Evolutionary conservation across 2,329 filamentous ascomycete species (phyloP).

Genomic region (Cercospora sesami): DNA sequence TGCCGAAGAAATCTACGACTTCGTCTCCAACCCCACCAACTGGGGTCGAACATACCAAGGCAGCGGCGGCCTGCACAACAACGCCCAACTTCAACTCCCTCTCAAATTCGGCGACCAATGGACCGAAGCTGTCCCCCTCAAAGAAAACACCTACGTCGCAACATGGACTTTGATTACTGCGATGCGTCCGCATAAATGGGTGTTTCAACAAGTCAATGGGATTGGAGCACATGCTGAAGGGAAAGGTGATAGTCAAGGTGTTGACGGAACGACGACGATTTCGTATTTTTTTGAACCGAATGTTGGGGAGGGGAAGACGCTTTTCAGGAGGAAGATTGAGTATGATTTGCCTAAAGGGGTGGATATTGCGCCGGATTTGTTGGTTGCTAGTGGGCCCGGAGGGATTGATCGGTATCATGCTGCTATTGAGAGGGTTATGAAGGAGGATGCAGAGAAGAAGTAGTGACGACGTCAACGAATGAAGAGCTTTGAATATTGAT

Average conservation of each 20-base stretch:
- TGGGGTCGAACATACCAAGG: constrained; percentile 1
- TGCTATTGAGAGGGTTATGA: neutral
- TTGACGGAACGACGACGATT: neutral
- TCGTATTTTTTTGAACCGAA: neutral
- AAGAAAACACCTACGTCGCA: neutral
- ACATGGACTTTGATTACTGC: neutral
- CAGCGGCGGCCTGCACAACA: neutral
- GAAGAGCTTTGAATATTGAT: too few species aligned
- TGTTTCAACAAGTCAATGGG: neutral
- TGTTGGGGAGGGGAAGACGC: neutral
- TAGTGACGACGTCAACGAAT: neutral
- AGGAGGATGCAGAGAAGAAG: neutral
- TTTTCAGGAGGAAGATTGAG: neutral
- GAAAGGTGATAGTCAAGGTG: neutral
- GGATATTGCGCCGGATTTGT: neutral
- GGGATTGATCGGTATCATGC: neutral
- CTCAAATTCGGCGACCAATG: neutral
- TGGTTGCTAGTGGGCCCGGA: neutral
- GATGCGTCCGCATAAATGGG: neutral
- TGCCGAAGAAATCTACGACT: constrained; percentile 9
- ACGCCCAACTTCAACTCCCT: neutral
- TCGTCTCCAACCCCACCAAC: constrained; percentile 6
- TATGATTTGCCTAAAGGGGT: neutral
- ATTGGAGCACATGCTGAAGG: neutral
- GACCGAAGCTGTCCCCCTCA: neutral